Evolutionary conservation across 371 early-diverging fungal species (phyloP).

Genomic region (Encephalitozoon hellem): DNA sequence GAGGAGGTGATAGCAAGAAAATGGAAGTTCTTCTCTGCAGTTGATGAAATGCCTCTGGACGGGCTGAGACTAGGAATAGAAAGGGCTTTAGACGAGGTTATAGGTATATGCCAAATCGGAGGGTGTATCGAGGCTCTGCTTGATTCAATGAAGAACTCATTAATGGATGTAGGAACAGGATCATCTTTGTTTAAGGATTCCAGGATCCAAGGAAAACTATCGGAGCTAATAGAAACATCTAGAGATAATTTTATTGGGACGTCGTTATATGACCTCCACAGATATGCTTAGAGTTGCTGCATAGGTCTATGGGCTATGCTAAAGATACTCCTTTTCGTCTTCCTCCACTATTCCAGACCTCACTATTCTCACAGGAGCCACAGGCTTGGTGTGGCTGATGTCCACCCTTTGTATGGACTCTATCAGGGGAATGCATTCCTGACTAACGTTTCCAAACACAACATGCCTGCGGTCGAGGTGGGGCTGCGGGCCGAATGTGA

Average conservation of each 20-base stretch:
- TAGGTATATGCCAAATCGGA: constrained; percentile 1
- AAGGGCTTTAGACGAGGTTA: not conserved
- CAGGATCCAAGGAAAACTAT: constrained; percentile 11
- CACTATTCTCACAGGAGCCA: constrained; percentile 45
- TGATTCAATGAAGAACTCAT: not conserved
- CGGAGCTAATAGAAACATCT: constrained; percentile 9
- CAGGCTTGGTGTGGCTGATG: constrained; percentile 62
- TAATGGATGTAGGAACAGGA: not conserved
- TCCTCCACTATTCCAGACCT: not conserved
- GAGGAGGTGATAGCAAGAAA: constrained; percentile 29
- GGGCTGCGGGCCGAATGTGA: constrained; percentile 76
- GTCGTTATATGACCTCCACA: not conserved
- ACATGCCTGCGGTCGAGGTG: constrained; percentile 91
- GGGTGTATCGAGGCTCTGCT: not conserved
- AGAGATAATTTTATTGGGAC: not conserved
- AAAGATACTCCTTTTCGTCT: not conserved
- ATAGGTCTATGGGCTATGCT: not conserved
- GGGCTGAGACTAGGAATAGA: not conserved
- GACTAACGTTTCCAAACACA: constrained; percentile 82
- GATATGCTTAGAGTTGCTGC: not conserved
- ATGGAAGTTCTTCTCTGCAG: not conserved
- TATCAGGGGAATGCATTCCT: constrained; percentile 74
- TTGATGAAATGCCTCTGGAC: not conserved
- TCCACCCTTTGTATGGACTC: constrained; percentile 69
- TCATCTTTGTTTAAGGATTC: not conserved